A percentile compares a stretch with the other conserved stretches of the same genome.
phyloP scores from a whole-genome alignment of 179 eudicot species.

The Vitellaria paradoxa region DNA sequence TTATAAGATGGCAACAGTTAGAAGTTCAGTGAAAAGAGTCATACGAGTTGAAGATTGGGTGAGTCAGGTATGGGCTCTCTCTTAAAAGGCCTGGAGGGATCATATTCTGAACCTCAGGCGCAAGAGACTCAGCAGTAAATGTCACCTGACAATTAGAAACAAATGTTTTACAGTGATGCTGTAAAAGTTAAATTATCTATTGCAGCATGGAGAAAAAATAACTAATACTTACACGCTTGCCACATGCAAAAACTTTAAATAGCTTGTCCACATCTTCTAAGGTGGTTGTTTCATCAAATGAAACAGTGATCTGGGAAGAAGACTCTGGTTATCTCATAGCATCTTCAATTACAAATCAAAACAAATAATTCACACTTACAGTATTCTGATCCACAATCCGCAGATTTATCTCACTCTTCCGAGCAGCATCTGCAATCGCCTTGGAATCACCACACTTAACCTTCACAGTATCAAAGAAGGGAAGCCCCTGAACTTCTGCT shows the following conservation, averaged over 20 bases:
- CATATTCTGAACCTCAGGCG: slow-evolving; percentile 64
- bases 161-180: neutral
- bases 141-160: slow-evolving; percentile 45
- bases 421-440: slow-evolving; percentile 75
- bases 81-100: slow-evolving; percentile 83
- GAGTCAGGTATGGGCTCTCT: slow-evolving; percentile 75
- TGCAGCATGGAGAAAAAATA: neutral
- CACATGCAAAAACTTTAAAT: slow-evolving; percentile 74
- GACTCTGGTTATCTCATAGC: slow-evolving; percentile 4
- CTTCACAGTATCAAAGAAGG: slow-evolving; percentile 95
- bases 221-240: slow-evolving; percentile 70
- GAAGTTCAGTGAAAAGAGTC: slow-evolving; percentile 22
- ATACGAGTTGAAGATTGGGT: slow-evolving; percentile 89
- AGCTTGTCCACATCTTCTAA: slow-evolving; percentile 91
- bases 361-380: slow-evolving; percentile 36
- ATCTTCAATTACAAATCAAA: neutral
- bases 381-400: slow-evolving; percentile 75
- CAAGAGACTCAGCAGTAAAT: slow-evolving; percentile 87
- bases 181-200: slow-evolving; percentile 1
- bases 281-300: slow-evolving; percentile 93
- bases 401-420: slow-evolving; percentile 74
- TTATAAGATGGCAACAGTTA: neutral
- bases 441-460: slow-evolving; percentile 63
- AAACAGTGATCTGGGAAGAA: slow-evolving; percentile 60
- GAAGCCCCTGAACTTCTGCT: slow-evolving; percentile 71